Percentiles rank a stretch among this genome's conserved stretches.
These are phyloP conservation scores for Brasilioporus rufonigricans DNA, from an alignment of 768 basidiomycete genomes.

Conservation along the genomic window DNA sequence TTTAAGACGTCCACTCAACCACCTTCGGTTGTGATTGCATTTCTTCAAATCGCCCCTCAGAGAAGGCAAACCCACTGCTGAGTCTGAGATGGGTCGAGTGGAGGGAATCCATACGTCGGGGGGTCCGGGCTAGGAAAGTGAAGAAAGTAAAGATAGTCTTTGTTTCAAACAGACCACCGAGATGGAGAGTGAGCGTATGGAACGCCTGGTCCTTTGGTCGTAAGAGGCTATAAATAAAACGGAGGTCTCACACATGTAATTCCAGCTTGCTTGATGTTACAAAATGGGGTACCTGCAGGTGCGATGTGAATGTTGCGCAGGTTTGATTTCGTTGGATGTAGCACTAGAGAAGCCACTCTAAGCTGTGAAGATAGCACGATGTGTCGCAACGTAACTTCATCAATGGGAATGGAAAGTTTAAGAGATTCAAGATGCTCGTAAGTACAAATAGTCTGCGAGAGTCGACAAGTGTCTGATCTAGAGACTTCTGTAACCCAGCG, in stretches of 20 bases:
- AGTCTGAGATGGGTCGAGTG: not conserved
- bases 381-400: not conserved
- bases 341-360: not conserved
- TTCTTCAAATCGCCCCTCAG: too few relatives aligned
- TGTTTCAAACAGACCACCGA: not conserved
- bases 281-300: not conserved
- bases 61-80: not conserved
- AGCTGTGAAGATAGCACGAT: not conserved
- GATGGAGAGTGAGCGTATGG: not conserved
- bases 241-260: not conserved
- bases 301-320: not conserved
- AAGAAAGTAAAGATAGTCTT: not conserved
- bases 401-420: not conserved
- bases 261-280: not conserved
- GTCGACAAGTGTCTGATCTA: not conserved
- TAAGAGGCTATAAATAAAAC: not conserved
- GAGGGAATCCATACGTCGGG: not conserved
- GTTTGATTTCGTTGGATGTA: not conserved
- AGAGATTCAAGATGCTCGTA: not conserved
- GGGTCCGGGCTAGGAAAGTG: not conserved
- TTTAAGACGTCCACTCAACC: too few relatives aligned
- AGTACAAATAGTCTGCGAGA: not conserved
- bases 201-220: not conserved
- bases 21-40: too few relatives aligned
- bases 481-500: not conserved